These are phyloP conservation scores for Aureobasidium uvarum DNA, from an alignment of 2,329 filamentous ascomycete genomes.

Conservation along the genomic window DNA sequence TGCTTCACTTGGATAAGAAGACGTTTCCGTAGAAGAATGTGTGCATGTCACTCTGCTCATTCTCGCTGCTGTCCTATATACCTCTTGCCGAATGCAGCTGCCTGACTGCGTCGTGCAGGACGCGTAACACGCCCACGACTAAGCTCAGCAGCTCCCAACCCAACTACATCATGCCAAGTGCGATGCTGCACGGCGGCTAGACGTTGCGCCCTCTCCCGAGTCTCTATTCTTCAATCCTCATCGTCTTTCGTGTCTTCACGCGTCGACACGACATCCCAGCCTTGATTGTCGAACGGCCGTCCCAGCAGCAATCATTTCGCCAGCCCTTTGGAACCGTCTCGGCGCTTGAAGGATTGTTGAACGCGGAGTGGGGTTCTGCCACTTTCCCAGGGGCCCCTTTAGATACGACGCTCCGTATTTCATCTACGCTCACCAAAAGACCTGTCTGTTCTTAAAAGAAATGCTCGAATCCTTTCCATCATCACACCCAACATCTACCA, in stretches of 20 bases:
- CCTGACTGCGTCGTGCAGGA: conserved; percentile 16
- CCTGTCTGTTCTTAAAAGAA: background rate
- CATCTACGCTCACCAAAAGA: background rate
- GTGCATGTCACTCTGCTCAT: background rate
- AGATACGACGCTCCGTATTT: conserved; percentile 10
- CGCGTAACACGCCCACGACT: conserved; percentile 11
- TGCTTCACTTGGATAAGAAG: background rate
- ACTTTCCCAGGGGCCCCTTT: conserved; percentile 6
- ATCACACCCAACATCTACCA: background rate
- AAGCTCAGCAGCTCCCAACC: conserved; percentile 13
- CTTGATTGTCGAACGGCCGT: conserved; percentile 7
- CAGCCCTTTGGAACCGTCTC: conserved; percentile 22
- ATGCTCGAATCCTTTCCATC: background rate
- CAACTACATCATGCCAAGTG: conserved; percentile 21
- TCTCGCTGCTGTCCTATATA: conserved; percentile 14
- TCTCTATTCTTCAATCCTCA: conserved; percentile 17
- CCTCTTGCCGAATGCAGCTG: conserved; percentile 14
- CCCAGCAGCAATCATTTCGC: conserved; percentile 2
- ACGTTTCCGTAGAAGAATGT: background rate
- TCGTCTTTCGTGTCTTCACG: conserved; percentile 19
- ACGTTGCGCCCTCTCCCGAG: conserved; percentile 23
- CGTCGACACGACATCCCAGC: conserved; percentile 10
- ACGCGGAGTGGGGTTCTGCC: conserved; percentile 17
- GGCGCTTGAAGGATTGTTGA: conserved; percentile 18
- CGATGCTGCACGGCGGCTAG: conserved; percentile 19